Evolutionary conservation across 2,329 filamentous ascomycete genomes (phyloP), one percentile per base, ranked within the genome.

Genomic region (Rugonectria rugulosa): DNA sequence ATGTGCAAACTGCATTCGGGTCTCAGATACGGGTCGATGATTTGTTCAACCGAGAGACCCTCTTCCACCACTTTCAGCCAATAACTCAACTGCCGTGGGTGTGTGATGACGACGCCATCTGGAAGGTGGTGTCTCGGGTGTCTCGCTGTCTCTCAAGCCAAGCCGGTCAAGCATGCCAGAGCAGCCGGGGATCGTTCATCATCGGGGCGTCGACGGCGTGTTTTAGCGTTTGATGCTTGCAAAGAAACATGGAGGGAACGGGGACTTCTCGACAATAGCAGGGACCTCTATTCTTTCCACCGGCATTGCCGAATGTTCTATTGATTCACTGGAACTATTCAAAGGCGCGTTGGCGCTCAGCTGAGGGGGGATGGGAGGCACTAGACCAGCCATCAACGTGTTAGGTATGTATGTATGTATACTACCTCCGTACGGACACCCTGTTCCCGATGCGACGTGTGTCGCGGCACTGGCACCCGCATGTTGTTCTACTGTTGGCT

Each of bases 401-500:
- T n/a, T n/a, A n/a, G n/a, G n/a, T n/a, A n/a, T n/a, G n/a, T n/a
- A n/a, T n/a, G n/a, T n/a, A n/a, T n/a, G n/a, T n/a, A n/a, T n/a
- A n/a, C n/a, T n/a, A n/a, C n/a, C n/a, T n/a, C n/a, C n/a, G n/a
- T 40, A 19, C 34, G 24, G 45, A 32, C 29, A 32, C 46, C 15
- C 17, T 50, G 17, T 41, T 50, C 41, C 21, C 40, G 53, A 38
- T 27, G 27, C 32, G 46, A 41, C 34, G 44, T 50, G 34, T 56
- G 53, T 42, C 34, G 46, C 53, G 26, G 27, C 46, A 46, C 51
- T 15, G 46, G 53, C 41, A 46, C 40, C 38, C 52, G 41, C 52
- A 40, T 15, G n/a, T 21, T 40, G 20, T 14, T 21, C 24, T 19
- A 21, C 41, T 38, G 46, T 40, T 50, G 40, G 19, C 53, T 45